Percentiles rank a stretch among this genome's conserved stretches.
Conservation (phyloP, 2,329 filamentous ascomycete species). For the Hysterium pulicare region DNA sequence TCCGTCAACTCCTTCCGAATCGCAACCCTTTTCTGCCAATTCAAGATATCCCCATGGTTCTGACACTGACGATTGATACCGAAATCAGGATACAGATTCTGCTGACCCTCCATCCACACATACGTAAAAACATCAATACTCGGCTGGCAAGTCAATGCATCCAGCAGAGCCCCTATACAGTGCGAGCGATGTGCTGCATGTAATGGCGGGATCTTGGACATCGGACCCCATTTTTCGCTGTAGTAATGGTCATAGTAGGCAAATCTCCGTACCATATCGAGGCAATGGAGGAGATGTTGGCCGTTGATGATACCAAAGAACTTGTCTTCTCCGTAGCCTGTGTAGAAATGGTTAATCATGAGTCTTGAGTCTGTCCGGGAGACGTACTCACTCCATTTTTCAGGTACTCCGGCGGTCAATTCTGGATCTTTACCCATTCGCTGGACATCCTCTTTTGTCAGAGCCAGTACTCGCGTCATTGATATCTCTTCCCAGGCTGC, state of each 20-base stretch:
- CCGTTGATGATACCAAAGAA: neutral
- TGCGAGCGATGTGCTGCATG: neutral
- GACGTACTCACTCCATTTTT: constrained; percentile 5
- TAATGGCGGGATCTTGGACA: neutral
- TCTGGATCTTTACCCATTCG: constrained; percentile 9
- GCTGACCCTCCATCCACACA: neutral
- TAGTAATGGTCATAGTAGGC: neutral
- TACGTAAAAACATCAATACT: neutral
- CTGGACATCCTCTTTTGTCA: neutral
- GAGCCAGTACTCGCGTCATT: constrained; percentile 1
- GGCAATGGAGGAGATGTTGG: neutral
- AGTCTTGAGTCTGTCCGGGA: too few relatives aligned
- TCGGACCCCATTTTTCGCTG: neutral
- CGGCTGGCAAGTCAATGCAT: neutral
- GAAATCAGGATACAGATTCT: neutral
- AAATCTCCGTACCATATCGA: neutral
- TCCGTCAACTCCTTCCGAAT: neutral
- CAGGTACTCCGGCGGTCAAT: constrained; percentile 8
- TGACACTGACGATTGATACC: neutral
- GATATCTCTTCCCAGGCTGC: constrained; percentile 7
- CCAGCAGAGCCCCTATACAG: neutral
- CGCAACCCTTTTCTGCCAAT: neutral
- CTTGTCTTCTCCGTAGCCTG: neutral
- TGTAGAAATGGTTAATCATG: neutral
- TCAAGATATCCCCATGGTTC: neutral